Conservation (phyloP, 1,139 yeast genomes). For the Meyerozyma guilliermondii region DNA sequence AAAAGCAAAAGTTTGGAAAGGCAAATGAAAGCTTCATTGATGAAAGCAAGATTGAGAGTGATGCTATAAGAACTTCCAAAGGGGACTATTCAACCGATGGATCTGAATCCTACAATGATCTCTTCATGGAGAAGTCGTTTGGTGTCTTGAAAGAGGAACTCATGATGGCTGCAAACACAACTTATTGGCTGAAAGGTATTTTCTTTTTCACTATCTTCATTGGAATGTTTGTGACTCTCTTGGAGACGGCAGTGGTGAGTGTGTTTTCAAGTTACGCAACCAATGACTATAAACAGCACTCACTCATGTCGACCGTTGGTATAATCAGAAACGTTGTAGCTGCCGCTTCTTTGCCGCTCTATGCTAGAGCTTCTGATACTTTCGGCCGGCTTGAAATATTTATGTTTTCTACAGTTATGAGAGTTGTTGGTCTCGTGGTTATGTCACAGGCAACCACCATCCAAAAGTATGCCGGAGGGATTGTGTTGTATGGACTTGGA, state of each 20-base stretch:
- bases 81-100: not conserved
- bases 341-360: slow-evolving; percentile 68
- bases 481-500: slow-evolving; percentile 67
- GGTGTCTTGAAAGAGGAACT: slow-evolving; percentile 11
- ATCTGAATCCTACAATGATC: not conserved
- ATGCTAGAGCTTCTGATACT: slow-evolving; percentile 64
- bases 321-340: slow-evolving; percentile 61
- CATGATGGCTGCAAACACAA: slow-evolving; percentile 9
- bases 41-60: too few species aligned
- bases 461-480: slow-evolving; percentile 67
- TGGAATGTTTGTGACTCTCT: slow-evolving; percentile 7
- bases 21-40: too few species aligned
- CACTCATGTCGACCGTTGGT: slow-evolving; percentile 59
- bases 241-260: slow-evolving; percentile 7
- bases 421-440: slow-evolving; percentile 65
- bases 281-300: slow-evolving; percentile 50
- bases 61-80: too few species aligned
- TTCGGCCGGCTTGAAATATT: slow-evolving; percentile 65
- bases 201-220: slow-evolving; percentile 9
- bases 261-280: slow-evolving; percentile 39
- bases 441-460: slow-evolving; percentile 65
- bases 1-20: too few species aligned
- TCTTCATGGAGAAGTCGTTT: slow-evolving; percentile 4
- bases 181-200: slow-evolving; percentile 2
- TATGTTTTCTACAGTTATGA: slow-evolving; percentile 50